phyloP scores from a whole-genome alignment of 169 alveolate genomes.

The Cryptosporidium sp. region DNA sequence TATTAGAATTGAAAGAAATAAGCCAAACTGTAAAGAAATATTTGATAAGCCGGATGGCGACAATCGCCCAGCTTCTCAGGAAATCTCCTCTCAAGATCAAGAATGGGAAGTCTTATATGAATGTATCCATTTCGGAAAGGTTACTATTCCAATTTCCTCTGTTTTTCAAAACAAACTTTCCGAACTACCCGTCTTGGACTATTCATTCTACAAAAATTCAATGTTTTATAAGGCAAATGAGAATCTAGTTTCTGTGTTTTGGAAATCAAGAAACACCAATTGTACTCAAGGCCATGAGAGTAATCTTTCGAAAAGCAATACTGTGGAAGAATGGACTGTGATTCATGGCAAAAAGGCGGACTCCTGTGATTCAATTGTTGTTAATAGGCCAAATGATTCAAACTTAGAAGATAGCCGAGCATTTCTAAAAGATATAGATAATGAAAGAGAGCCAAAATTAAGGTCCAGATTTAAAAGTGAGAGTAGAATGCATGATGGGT shows the following conservation, averaged over 20 bases:
- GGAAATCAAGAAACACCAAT: not conserved
- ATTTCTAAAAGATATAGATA: not conserved
- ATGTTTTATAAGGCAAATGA: not conserved
- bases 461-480: not conserved
- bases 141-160: constrained; percentile 48
- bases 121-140: constrained; percentile 67
- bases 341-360: constrained; percentile 14
- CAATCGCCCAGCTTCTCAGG: not conserved
- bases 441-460: not conserved
- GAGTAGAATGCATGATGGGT: not conserved
- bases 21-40: constrained; percentile 35
- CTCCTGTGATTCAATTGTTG: not conserved
- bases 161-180: not conserved
- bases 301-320: not conserved
- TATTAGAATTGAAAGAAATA: constrained; percentile 17
- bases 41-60: constrained; percentile 1
- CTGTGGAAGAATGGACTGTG: constrained; percentile 27
- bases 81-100: not conserved
- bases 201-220: not conserved
- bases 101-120: constrained; percentile 70
- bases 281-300: not conserved
- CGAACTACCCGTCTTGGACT: constrained; percentile 22
- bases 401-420: not conserved
- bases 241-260: not conserved
- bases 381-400: not conserved